Evolutionary conservation across 2,329 filamentous ascomycete genomes (phyloP), one percentile per base, ranked within the genome.

Genomic region (Leptographium lundbergii): DNA sequence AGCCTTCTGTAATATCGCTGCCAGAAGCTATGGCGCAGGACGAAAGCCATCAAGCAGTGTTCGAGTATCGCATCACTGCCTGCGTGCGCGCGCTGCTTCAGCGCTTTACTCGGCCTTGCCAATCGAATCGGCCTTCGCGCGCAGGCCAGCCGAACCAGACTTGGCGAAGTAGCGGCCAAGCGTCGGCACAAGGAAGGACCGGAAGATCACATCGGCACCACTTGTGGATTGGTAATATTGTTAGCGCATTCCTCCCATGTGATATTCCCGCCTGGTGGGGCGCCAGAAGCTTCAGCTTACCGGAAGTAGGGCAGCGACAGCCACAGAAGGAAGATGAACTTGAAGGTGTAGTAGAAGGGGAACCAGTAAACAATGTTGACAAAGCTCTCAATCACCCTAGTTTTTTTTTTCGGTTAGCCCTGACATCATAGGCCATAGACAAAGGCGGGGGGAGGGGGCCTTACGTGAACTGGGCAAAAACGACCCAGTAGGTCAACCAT

Each of bases 291-390:
- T 48, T 34, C 11, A 25, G 24, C 56, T 51, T 86, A 96, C 92
- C 81, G 80, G 80, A 95, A 96, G 74, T 89, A 82, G 73, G 94
- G 94, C 69, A 99, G 90, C 67, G 92, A 86, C 78, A 99, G 91
- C 94, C 94, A 99, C 73, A 99, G 86, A 69, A 97, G 82, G 73
- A 97, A 88, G 71, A 95, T 79, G 72, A 99, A 96, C 84, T 99
- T 99, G 88, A 99, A 97, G 72, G 91, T 92, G 77, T 89, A 99
- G 87, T 99, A 99, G 80, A 99, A 99, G 71, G 94, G 88, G 80
- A 95, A 90, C 89, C 89, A 95, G 82, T 94, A 94, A 64, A 92
- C 88, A 64, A 90, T 87, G 75, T 81, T 91, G 69, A 95, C 76
- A 62, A 88, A 81, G 73, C 87, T 91, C 81, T 95, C 89, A 67